Evolutionary conservation across 1,139 yeast species (phyloP).

Genomic region (Blastobotrys apis): DNA sequence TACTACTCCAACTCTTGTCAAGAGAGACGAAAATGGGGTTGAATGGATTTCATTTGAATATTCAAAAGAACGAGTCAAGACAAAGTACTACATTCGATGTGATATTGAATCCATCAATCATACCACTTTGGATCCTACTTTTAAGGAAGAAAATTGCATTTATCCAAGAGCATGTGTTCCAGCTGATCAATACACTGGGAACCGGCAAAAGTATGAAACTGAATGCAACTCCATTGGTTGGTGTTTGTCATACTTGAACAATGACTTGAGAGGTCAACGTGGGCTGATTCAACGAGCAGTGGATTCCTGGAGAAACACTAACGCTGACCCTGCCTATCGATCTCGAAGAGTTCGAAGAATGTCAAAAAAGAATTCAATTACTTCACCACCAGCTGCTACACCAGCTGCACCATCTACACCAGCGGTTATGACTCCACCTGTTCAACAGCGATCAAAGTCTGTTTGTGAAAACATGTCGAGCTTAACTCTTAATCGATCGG

Average conservation of each 20-base stretch:
- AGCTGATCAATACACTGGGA: slow-evolving; percentile 40
- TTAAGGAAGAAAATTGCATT: slow-evolving; percentile 40
- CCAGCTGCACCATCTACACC: no score
- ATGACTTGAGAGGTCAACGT: slow-evolving; percentile 39
- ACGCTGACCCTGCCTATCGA: slow-evolving; percentile 39
- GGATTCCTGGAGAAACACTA: slow-evolving; percentile 47
- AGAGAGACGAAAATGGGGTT: slow-evolving; percentile 33
- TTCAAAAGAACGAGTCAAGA: slow-evolving; percentile 32
- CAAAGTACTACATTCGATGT: slow-evolving; percentile 34
- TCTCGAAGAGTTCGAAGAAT: slow-evolving; percentile 41
- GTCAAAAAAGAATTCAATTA: slow-evolving; percentile 21
- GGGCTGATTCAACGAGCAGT: slow-evolving; percentile 49
- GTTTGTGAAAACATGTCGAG: slow-evolving; percentile 5
- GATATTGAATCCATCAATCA: slow-evolving; percentile 34
- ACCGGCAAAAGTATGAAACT: slow-evolving; percentile 43
- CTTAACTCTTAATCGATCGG: slow-evolving; percentile 1
- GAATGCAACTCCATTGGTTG: slow-evolving; percentile 47
- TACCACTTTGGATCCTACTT: slow-evolving; percentile 30
- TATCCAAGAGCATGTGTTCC: slow-evolving; percentile 46
- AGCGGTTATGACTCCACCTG: not conserved
- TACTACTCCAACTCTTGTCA: slow-evolving; percentile 27
- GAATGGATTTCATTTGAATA: slow-evolving; percentile 38
- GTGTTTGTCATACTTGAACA: slow-evolving; percentile 42
- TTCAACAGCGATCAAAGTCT: slow-evolving; percentile 10
- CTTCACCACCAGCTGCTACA: slow-evolving; percentile 2